These are phyloP conservation scores for Colletotrichum tropicale DNA, from an alignment of 2,329 filamentous ascomycete species.

Conservation along the genomic window DNA sequence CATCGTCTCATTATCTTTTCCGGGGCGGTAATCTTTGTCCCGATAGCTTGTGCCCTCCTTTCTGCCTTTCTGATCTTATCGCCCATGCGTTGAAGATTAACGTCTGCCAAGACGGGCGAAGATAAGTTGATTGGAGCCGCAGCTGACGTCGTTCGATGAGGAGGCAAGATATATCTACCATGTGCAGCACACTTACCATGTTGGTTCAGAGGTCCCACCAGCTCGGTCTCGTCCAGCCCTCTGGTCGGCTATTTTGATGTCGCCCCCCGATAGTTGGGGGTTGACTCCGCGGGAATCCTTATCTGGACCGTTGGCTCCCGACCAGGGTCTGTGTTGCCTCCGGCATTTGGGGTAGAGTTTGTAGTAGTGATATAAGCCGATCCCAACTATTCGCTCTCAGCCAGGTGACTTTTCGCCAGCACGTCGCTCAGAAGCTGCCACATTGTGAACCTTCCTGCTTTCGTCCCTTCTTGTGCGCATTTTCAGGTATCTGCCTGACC, in stretches of 20 bases:
- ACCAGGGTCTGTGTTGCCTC: neutral
- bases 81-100: neutral
- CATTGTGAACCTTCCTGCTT: neutral
- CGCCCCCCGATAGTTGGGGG: neutral
- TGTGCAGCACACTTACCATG: neutral
- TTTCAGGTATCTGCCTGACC: neutral
- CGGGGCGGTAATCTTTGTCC: neutral
- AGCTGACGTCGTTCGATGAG: neutral
- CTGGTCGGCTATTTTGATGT: neutral
- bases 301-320: neutral
- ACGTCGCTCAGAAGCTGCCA: neutral
- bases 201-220: neutral
- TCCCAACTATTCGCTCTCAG: neutral
- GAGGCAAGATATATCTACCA: neutral
- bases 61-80: neutral
- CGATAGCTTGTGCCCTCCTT: neutral
- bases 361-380: neutral
- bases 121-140: neutral
- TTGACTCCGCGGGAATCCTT: constrained; percentile 14
- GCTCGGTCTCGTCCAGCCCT: neutral
- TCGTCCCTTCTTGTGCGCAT: neutral
- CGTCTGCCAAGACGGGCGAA: too few species aligned
- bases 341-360: neutral
- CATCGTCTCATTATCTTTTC: neutral
- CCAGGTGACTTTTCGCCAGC: neutral